Base-by-base conservation (phyloP, 2,329 filamentous ascomycete genomes). In the Trichoderma breve region DNA sequence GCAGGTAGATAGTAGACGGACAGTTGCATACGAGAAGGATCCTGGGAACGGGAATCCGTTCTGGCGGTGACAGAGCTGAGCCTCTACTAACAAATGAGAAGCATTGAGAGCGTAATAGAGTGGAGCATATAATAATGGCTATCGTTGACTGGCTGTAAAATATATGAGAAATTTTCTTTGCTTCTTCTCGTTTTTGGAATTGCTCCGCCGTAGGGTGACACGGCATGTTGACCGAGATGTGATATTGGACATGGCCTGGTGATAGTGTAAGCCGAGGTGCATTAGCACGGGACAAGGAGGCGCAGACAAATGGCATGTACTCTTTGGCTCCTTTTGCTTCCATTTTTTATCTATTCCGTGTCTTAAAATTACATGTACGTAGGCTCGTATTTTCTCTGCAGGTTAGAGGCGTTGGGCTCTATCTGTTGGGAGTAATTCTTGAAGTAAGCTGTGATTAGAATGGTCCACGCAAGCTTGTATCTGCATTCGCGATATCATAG, bases 181-280 rank as follows among this genome's bases (percentile, higher is more conserved):
- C 2, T 57, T 39, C 8, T 55, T 24, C n/a, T 34, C 24, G 3
- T 60, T 60, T 61, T 60, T 62, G 58, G 58, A 70, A 55, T 15
- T 63, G 47, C 60, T 30, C 34, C 28, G 47, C 47, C 26, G 55
- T 21, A 24, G 36, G 36, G 68, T 70, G n/a, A 36, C 68, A 70
- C 68, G 32, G 51, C 68, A 64, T 70, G 51, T 21, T 64, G 60
- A 70, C 68, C 68, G 68, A 63, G 47, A 64, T 63, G 68, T 70
- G 68, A 70, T 47, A 64, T 64, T 64, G 66, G 57, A 32, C 32
- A 14, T 14, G 32, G 32, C 32, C 32, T 34, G 26, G 66, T 70
- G 66, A 70, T 70, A 36, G 57, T 70, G 36, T 28, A 53, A 61
- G 43, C 57, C 36, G 58, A 24, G 43, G 14, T 70, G 68, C 68